Evolutionary conservation across 192 early-diverging fungal genomes (phyloP).

Genomic region (Rhizophlyctis rosea): DNA sequence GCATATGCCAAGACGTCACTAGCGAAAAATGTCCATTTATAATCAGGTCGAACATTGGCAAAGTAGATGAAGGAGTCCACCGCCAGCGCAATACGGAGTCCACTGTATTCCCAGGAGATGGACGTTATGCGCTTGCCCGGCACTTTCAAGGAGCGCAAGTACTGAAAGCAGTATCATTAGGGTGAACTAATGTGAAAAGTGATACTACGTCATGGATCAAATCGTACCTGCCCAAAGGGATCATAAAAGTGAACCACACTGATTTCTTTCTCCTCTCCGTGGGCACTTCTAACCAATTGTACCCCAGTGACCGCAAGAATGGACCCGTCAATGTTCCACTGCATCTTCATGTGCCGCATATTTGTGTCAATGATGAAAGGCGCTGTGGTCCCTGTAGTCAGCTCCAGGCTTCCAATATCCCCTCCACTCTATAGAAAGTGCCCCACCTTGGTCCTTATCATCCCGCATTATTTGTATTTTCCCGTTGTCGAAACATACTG

Average conservation of each 20-base stretch:
- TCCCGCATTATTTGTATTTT: constrained; percentile 60
- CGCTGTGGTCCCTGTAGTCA: constrained; percentile 24
- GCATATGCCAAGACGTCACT: constrained; percentile 51
- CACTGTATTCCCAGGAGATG: constrained; percentile 57
- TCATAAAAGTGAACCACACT: constrained; percentile 54
- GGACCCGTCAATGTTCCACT: constrained; percentile 56
- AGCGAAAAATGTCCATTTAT: constrained; percentile 51
- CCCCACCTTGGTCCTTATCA: constrained; percentile 49
- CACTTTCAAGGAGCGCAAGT: constrained; percentile 54
- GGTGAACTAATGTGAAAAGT: constrained; percentile 3
- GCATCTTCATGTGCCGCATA: constrained; percentile 48
- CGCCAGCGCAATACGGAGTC: constrained; percentile 53
- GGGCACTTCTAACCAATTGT: constrained; percentile 39
- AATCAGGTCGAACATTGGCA: constrained; percentile 57
- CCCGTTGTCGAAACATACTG: constrained; percentile 55
- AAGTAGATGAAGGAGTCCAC: constrained; percentile 64
- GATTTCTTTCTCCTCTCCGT: constrained; percentile 58
- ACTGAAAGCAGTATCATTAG: constrained; percentile 29
- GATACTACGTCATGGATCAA: neutral
- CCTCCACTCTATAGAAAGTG: neutral
- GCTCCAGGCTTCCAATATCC: neutral
- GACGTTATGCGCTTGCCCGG: constrained; percentile 53
- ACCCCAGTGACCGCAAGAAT: constrained; percentile 57
- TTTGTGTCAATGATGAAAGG: constrained; percentile 56
- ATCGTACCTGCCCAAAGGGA: constrained; percentile 49